A percentile compares a stretch with the other conserved stretches of the same genome.
Evolutionary conservation across 2,329 filamentous ascomycete genomes (phyloP).

Genomic region (Venturia aucupariae): DNA sequence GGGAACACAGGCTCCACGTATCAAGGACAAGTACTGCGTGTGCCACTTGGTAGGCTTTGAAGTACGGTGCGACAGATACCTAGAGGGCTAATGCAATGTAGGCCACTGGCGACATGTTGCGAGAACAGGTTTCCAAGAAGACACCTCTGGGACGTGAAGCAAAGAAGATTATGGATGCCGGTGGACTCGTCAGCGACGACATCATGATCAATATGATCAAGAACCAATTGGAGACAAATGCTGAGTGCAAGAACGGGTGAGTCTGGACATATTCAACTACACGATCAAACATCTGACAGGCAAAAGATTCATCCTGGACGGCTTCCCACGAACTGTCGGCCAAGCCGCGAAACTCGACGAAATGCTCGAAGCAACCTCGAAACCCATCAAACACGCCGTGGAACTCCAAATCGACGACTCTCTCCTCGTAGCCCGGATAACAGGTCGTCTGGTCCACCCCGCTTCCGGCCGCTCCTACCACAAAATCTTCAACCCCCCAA

Average conservation of each 20-base stretch:
- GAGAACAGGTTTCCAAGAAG: constrained; percentile 96
- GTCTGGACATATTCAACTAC: constrained; percentile 20
- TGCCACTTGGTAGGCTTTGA: constrained; percentile 77
- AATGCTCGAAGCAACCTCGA: constrained; percentile 71
- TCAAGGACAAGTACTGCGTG: constrained; percentile 96
- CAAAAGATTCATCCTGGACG: constrained; percentile 90
- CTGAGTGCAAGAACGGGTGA: constrained; percentile 94
- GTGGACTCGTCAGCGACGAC: constrained; percentile 93
- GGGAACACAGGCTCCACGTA: constrained; percentile 94
- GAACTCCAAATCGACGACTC: constrained; percentile 95
- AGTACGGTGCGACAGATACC: constrained; percentile 12
- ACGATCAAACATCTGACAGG: not conserved
- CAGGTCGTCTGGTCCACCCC: constrained; percentile 89
- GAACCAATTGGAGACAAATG: constrained; percentile 87
- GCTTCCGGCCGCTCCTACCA: constrained; percentile 96
- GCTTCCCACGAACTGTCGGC: constrained; percentile 92
- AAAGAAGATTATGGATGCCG: constrained; percentile 99
- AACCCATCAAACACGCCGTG: constrained; percentile 87
- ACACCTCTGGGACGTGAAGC: constrained; percentile 87
- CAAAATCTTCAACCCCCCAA: constrained; percentile 97
- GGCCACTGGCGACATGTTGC: constrained; percentile 98
- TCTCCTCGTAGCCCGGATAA: constrained; percentile 90
- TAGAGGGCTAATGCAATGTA: constrained; percentile 30
- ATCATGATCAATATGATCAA: constrained; percentile 99
- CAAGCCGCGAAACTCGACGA: constrained; percentile 90